Percentiles rank a stretch among this genome's conserved stretches.
These are phyloP conservation scores for Scedosporium aurantiacum DNA, from an alignment of 2,329 filamentous ascomycete genomes.

Conservation along the genomic window DNA sequence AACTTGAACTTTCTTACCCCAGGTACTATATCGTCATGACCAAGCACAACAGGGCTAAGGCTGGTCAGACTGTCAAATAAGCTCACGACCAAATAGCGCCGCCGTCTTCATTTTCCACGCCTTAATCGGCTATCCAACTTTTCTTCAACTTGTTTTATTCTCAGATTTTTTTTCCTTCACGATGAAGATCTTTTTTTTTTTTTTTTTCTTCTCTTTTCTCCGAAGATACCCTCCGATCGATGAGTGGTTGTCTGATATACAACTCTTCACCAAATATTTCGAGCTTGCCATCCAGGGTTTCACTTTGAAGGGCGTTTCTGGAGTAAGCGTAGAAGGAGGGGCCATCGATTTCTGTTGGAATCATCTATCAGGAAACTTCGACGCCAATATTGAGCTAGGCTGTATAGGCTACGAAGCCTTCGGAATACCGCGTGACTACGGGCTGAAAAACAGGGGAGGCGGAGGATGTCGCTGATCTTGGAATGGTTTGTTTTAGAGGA, in stretches of 20 bases:
- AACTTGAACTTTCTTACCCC: background rate
- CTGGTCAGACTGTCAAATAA: constrained; percentile 10
- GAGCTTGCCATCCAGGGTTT: background rate
- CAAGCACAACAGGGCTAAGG: constrained; percentile 22
- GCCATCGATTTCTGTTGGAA: background rate
- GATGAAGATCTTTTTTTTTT: too few species aligned
- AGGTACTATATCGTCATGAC: constrained; percentile 39
- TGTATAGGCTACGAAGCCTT: too few species aligned
- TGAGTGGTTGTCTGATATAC: background rate
- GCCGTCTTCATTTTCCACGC: background rate
- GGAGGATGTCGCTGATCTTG: background rate
- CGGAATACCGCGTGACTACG: too few species aligned
- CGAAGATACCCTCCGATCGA: too few species aligned
- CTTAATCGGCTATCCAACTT: background rate
- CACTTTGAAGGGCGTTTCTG: background rate
- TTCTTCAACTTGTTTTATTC: background rate
- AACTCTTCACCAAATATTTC: background rate
- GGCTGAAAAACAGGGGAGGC: too few species aligned
- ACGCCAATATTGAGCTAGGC: too few species aligned
- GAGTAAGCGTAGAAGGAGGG: background rate
- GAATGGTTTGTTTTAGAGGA: background rate
- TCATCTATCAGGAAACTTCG: too few species aligned
- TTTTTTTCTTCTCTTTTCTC: too few species aligned
- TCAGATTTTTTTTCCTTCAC: too few species aligned
- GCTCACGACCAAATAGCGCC: background rate